These are phyloP conservation scores for Pterulicium gracile DNA, from an alignment of 1,284 basidiomycete species.

Conservation along the genomic window DNA sequence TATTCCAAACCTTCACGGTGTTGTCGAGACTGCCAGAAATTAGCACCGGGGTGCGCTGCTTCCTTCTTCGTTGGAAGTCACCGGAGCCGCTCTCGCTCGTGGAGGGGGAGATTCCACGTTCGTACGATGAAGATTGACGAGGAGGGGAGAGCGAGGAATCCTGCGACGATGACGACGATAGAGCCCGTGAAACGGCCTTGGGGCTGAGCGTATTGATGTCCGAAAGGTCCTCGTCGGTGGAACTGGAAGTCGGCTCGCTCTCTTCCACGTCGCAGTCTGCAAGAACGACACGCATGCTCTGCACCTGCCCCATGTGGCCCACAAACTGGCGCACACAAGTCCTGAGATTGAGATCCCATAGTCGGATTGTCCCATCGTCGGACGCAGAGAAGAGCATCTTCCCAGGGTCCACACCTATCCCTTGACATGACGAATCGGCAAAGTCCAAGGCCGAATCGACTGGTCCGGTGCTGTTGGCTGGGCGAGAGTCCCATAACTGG, in stretches of 20 bases:
- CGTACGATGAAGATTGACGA: too few species aligned
- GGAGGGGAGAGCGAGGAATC: not conserved
- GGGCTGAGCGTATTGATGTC: not conserved
- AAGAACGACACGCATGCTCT: constrained; percentile 77
- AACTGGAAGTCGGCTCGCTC: constrained; percentile 9
- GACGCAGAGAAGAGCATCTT: constrained; percentile 96
- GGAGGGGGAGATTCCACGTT: constrained; percentile 2
- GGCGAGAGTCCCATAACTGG: constrained; percentile 71
- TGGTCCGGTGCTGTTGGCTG: constrained; percentile 34
- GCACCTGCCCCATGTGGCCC: constrained; percentile 93
- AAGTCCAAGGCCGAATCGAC: constrained; percentile 25
- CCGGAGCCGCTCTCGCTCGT: not conserved
- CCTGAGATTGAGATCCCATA: constrained; percentile 85
- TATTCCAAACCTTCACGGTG: constrained; percentile 95
- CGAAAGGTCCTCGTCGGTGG: not conserved
- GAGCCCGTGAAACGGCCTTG: not conserved
- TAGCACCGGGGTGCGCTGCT: constrained; percentile 44
- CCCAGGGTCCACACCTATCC: constrained; percentile 51
- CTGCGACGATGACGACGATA: not conserved
- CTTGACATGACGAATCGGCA: constrained; percentile 17
- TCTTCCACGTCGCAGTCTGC: constrained; percentile 35
- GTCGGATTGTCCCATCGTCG: constrained; percentile 87
- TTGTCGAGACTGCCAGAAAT: constrained; percentile 92
- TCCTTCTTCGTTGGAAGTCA: too few species aligned
- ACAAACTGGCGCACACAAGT: constrained; percentile 79